Evolutionary conservation across 352 stramenopile genomes (phyloP).

Genomic region (Phytophthora pini): DNA sequence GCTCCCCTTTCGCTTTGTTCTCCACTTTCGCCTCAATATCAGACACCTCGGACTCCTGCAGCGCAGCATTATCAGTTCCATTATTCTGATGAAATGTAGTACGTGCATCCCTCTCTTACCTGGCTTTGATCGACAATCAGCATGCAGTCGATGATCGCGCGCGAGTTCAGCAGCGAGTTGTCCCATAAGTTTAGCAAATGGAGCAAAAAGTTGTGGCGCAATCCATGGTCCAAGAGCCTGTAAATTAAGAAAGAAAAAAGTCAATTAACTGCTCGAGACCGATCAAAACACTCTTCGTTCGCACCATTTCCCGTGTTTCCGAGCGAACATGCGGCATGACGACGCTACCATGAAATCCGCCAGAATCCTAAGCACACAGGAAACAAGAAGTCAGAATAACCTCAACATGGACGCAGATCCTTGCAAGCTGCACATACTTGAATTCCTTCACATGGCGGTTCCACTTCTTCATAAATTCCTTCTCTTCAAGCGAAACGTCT

Average conservation of each 20-base stretch:
- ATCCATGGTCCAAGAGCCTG: conserved; percentile 74
- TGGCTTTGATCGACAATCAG: conserved; percentile 80
- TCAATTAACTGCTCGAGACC: neutral
- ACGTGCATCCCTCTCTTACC: conserved; percentile 24
- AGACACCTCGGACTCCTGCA: conserved; percentile 16
- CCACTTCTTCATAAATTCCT: conserved; percentile 93
- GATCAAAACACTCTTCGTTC: neutral
- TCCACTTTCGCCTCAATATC: conserved; percentile 19
- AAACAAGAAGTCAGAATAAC: conserved; percentile 10
- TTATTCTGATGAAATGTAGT: too few relatives aligned
- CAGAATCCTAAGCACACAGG: conserved; percentile 57
- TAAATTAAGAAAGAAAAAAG: neutral
- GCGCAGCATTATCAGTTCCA: neutral
- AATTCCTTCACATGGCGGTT: conserved; percentile 87
- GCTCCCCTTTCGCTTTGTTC: conserved; percentile 11
- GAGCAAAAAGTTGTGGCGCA: conserved; percentile 89
- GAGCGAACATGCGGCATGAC: conserved; percentile 87
- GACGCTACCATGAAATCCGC: conserved; percentile 89
- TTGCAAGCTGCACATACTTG: conserved; percentile 42
- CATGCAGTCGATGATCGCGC: conserved; percentile 89
- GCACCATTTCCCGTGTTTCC: conserved; percentile 82
- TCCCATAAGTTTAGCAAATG: conserved; percentile 93
- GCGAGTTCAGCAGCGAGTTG: conserved; percentile 87
- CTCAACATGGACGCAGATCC: neutral
- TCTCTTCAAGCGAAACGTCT: conserved; percentile 86